Conservation (phyloP, 805 yeast genomes). For the Wickerhamiella sergipiensis region DNA sequence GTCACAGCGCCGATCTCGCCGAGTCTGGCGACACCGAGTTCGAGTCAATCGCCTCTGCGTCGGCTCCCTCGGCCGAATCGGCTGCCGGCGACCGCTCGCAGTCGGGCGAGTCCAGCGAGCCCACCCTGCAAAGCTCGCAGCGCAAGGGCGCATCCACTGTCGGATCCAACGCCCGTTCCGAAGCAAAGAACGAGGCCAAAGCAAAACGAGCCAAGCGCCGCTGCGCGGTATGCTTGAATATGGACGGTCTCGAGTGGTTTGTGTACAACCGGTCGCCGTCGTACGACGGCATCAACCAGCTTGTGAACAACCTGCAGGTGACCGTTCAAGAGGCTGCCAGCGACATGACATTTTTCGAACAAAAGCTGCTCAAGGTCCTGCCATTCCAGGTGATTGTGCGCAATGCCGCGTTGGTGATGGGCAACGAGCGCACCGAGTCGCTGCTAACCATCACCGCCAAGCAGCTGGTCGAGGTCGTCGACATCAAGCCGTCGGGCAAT, state of each 20-base stretch:
- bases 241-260: conserved; percentile 74
- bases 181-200: background rate
- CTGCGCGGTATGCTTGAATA: conserved; percentile 28
- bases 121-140: background rate
- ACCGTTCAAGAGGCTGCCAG: conserved; percentile 2
- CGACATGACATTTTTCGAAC: conserved; percentile 11
- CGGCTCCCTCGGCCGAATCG: background rate
- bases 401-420: conserved; percentile 64
- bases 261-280: conserved; percentile 69
- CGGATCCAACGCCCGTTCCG: no score
- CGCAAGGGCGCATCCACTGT: background rate
- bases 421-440: conserved; percentile 67
- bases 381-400: conserved; percentile 52
- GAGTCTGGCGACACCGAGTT: background rate
- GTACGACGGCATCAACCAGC: conserved; percentile 34
- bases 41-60: background rate
- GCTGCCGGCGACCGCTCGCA: background rate
- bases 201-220: background rate
- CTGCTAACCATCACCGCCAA: conserved; percentile 49
- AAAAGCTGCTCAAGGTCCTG: conserved; percentile 23
- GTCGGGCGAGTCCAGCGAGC: background rate
- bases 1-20: background rate
- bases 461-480: conserved; percentile 42
- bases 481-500: conserved; percentile 36
- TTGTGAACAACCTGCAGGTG: background rate